Evolutionary conservation across 2,329 filamentous ascomycete species (phyloP).

Genomic region (Colletotrichum theobromicola): DNA sequence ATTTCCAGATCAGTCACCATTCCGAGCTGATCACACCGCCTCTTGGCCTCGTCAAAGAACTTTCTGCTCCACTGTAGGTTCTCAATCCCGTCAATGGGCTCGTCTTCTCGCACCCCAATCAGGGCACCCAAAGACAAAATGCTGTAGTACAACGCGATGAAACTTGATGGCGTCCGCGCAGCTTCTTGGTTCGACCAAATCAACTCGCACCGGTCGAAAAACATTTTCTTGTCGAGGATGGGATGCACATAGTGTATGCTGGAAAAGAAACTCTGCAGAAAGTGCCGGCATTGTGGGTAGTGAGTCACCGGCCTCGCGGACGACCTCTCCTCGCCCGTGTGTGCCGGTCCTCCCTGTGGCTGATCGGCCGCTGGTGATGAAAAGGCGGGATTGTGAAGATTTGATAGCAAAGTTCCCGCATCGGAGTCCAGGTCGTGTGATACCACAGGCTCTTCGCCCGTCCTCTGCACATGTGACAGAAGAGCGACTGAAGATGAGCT

Average conservation of each 20-base stretch:
- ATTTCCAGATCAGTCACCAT: slow-evolving; percentile 52
- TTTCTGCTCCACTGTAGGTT: slow-evolving; percentile 52
- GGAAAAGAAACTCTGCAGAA: slow-evolving; percentile 52
- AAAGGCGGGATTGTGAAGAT: slow-evolving; percentile 50
- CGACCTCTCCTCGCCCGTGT: not conserved
- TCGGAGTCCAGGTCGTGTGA: slow-evolving; percentile 23
- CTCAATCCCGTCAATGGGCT: slow-evolving; percentile 44
- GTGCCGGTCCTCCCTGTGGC: not conserved
- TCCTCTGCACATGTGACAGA: slow-evolving; percentile 43
- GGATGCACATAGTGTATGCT: slow-evolving; percentile 54
- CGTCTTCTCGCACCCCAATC: slow-evolving; percentile 47
- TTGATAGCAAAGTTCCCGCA: slow-evolving; percentile 45
- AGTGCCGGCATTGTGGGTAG: slow-evolving; percentile 47
- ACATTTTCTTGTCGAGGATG: slow-evolving; percentile 49
- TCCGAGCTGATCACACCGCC: slow-evolving; percentile 40
- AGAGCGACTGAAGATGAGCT: slow-evolving; percentile 52
- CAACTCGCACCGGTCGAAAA: slow-evolving; percentile 45
- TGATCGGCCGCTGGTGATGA: slow-evolving; percentile 27
- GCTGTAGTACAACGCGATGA: slow-evolving; percentile 51
- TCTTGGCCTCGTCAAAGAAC: slow-evolving; percentile 47
- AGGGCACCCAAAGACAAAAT: slow-evolving; percentile 51
- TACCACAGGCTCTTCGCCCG: slow-evolving; percentile 23
- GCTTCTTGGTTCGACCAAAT: slow-evolving; percentile 39
- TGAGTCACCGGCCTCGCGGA: slow-evolving; percentile 28
- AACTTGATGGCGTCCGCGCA: slow-evolving; percentile 37